A percentile compares a stretch with the other conserved stretches of the same genome.
Conservation (phyloP, 352 stramenopile genomes). For the Pythium folliculosum region DNA sequence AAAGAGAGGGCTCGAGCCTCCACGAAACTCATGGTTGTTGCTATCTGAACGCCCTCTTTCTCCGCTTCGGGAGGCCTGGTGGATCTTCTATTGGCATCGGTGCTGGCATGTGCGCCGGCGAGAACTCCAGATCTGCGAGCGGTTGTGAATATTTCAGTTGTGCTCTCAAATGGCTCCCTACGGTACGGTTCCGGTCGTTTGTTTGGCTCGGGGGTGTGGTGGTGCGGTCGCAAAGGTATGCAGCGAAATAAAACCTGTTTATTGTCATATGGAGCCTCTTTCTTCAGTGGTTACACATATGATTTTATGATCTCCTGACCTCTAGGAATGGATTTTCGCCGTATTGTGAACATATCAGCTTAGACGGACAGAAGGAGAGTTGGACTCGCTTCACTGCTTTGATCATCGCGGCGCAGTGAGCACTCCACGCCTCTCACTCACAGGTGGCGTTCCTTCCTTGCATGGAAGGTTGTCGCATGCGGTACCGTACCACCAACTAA, state of each 20-base stretch:
- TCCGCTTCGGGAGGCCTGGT: no score
- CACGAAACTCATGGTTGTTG: not conserved
- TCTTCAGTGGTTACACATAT: no score
- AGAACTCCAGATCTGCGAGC: no score
- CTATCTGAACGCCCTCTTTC: not conserved
- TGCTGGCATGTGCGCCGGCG: no score
- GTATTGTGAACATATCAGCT: not conserved
- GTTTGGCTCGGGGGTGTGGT: not conserved
- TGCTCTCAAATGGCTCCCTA: not conserved
- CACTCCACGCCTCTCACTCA: not conserved
- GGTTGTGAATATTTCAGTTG: not conserved
- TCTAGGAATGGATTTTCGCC: not conserved
- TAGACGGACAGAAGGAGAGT: not conserved
- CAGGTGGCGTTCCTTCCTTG: no score
- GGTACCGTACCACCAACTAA: not conserved
- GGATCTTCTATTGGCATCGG: no score
- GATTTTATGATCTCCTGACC: no score
- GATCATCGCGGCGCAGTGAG: not conserved
- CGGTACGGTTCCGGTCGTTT: not conserved
- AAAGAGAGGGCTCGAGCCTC: not conserved
- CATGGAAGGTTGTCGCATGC: not conserved
- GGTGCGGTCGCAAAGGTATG: not conserved
- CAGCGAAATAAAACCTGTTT: not conserved
- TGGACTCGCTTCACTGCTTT: not conserved
- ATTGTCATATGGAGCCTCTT: conserved; percentile 1